These are phyloP conservation scores for Fusarium haematococcum DNA, from an alignment of 2,329 filamentous ascomycete genomes.

Conservation along the genomic window DNA sequence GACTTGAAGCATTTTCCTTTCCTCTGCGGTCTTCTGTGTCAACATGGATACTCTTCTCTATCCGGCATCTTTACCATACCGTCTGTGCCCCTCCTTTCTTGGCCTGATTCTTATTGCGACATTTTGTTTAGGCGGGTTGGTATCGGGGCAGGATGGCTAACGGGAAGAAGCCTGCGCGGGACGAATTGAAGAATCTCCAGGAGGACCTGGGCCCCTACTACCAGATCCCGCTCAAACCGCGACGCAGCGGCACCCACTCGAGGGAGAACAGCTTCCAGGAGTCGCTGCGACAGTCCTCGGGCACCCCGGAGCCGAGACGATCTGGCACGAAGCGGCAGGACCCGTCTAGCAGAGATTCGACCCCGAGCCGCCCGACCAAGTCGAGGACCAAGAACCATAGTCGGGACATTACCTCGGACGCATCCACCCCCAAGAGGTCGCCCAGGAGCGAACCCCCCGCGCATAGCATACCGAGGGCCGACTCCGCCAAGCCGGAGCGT, in stretches of 20 bases:
- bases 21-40: background rate
- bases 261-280: constrained; percentile 41
- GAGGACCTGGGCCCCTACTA: constrained; percentile 52
- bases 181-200: constrained; percentile 49
- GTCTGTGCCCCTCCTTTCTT: constrained; percentile 34
- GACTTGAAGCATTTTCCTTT: constrained; percentile 1
- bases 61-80: constrained; percentile 11
- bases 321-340: constrained; percentile 40
- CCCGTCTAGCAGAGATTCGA: constrained; percentile 44
- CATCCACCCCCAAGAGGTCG: constrained; percentile 40
- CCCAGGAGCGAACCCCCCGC: constrained; percentile 36
- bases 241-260: constrained; percentile 41
- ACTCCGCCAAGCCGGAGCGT: constrained; percentile 39
- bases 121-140: constrained; percentile 45
- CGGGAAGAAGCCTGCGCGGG: constrained; percentile 47
- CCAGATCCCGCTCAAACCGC: constrained; percentile 41
- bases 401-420: constrained; percentile 33
- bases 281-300: constrained; percentile 36
- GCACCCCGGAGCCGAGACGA: constrained; percentile 42
- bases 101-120: constrained; percentile 48
- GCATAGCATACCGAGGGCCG: constrained; percentile 36
- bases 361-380: constrained; percentile 38
- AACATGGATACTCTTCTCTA: background rate
- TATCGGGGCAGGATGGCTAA: constrained; percentile 51
- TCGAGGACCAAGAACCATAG: constrained; percentile 38